These are phyloP conservation scores for Perkinsus chesapeaki DNA, from an alignment of 169 alveolate species.

Conservation along the genomic window DNA sequence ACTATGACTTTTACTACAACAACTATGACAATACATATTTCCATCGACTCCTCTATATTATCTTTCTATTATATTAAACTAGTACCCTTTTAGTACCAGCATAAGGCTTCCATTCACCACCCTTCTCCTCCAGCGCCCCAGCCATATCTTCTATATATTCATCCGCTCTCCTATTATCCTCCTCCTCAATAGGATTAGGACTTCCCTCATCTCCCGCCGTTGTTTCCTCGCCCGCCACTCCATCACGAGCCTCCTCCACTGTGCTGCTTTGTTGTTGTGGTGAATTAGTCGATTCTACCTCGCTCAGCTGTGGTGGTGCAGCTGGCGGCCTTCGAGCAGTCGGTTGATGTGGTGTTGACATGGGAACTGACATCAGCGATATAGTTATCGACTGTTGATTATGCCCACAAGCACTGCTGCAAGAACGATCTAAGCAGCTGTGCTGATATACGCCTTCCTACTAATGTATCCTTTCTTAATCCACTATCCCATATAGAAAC, in stretches of 20 bases:
- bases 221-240: neutral
- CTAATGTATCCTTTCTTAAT: no score
- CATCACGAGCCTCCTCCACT: neutral
- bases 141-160: neutral
- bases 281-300: neutral
- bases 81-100: no score
- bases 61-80: no score
- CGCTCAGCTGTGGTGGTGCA: neutral
- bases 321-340: neutral
- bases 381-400: neutral
- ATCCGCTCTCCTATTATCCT: neutral
- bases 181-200: neutral
- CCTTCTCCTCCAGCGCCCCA: neutral
- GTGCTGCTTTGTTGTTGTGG: no score
- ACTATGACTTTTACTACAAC: no score
- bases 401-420: no score
- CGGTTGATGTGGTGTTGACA: neutral
- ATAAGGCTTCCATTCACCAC: neutral
- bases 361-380: neutral
- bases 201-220: neutral
- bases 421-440: neutral
- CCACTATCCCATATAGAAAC: no score
- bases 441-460: neutral
- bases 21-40: no score
- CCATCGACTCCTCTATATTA: no score